Evolutionary conservation across 352 stramenopile species (phyloP).

Genomic region (Globisporangium spiculum): DNA sequence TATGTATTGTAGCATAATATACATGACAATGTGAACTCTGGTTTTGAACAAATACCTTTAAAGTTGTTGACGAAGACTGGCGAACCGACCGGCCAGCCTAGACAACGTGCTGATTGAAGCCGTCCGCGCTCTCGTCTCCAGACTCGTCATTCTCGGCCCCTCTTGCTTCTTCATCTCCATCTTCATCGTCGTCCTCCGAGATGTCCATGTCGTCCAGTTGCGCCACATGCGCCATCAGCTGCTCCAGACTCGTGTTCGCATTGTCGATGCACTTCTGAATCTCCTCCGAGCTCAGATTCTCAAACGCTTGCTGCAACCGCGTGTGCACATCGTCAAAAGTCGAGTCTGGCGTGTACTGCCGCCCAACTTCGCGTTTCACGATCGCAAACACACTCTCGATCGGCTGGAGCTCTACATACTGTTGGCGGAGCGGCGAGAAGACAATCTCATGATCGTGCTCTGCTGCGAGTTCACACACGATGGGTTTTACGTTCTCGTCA

Average conservation of each 20-base stretch:
- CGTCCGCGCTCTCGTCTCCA: background rate
- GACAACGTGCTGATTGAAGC: background rate
- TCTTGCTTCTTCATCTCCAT: background rate
- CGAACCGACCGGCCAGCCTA: background rate
- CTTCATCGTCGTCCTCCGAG: background rate
- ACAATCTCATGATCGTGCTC: conserved; percentile 13
- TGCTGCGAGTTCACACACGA: conserved; percentile 3
- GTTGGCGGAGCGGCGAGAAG: background rate
- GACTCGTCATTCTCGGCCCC: background rate
- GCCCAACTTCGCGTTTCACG: conserved; percentile 9
- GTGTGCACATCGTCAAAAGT: conserved; percentile 5
- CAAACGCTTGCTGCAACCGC: conserved; percentile 9
- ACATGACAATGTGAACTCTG: background rate
- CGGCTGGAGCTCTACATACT: conserved; percentile 3
- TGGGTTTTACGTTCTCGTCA: conserved; percentile 8
- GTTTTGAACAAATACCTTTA: background rate
- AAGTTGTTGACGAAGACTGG: too few relatives aligned
- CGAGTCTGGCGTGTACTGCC: conserved; percentile 5
- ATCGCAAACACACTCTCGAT: conserved; percentile 3
- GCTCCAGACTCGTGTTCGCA: conserved; percentile 6
- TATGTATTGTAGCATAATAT: background rate
- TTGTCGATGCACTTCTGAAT: conserved; percentile 11
- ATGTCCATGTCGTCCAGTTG: conserved; percentile 7
- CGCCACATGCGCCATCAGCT: conserved; percentile 11
- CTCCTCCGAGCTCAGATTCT: background rate